Evolutionary conservation across 805 yeast species (phyloP).

Genomic region (Monosporozyma solicola): DNA sequence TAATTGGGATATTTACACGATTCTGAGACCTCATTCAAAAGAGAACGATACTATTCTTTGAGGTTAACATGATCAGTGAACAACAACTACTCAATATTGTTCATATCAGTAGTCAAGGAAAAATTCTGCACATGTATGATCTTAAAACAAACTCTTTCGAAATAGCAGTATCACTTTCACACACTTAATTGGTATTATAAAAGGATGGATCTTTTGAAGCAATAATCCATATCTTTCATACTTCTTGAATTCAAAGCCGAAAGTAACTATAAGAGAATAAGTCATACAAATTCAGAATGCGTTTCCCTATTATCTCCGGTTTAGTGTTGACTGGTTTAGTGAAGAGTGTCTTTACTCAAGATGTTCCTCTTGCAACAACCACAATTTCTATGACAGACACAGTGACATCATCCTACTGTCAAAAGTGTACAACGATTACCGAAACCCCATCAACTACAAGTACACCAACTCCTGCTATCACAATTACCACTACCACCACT

Average conservation of each 20-base stretch:
- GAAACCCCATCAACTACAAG: background rate
- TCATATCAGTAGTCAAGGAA: too few relatives aligned
- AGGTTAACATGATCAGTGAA: background rate
- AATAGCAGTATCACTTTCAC: background rate
- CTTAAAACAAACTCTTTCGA: background rate
- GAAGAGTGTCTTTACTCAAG: background rate
- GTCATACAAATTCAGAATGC: background rate
- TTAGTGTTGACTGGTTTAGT: background rate
- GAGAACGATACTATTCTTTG: background rate
- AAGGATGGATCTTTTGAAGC: background rate
- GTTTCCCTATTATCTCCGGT: background rate
- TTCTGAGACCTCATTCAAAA: background rate
- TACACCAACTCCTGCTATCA: background rate
- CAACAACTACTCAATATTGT: background rate
- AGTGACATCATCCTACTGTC: background rate
- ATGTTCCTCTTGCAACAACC: background rate
- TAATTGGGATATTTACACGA: constrained; percentile 4
- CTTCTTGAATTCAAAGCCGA: background rate
- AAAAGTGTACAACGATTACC: background rate
- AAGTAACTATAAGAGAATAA: background rate
- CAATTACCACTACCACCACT: background rate
- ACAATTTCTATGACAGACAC: background rate
- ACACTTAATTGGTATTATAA: background rate
- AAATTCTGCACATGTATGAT: background rate
- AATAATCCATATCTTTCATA: background rate